Conservation (phyloP, 768 basidiomycete genomes). For the Pulveroboletus sp. region DNA sequence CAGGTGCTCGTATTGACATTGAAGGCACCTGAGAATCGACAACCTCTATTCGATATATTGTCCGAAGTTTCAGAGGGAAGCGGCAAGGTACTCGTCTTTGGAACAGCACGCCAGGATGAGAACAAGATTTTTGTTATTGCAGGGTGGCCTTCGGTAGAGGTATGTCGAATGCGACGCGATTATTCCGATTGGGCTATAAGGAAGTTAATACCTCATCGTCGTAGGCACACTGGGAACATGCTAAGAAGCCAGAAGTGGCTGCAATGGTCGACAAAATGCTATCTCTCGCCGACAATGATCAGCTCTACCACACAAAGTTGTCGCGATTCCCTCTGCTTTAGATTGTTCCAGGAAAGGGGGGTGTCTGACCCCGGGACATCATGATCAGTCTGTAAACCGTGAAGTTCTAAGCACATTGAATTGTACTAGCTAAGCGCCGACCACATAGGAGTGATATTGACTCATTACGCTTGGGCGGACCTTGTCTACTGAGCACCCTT, state of each 20-base stretch:
- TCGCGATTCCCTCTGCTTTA: background rate
- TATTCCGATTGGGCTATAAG: background rate
- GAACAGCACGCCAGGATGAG: conserved; percentile 16
- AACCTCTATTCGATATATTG: conserved; percentile 7
- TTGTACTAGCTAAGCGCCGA: too few relatives aligned
- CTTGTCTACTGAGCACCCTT: too few relatives aligned
- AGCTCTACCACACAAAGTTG: conserved; percentile 12
- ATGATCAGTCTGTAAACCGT: background rate
- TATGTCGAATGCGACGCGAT: conserved; percentile 1
- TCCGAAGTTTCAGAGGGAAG: conserved; percentile 9
- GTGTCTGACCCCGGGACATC: background rate
- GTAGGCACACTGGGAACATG: conserved; percentile 16
- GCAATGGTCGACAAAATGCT: conserved; percentile 5
- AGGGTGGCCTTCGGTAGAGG: conserved; percentile 25
- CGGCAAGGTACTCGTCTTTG: conserved; percentile 15
- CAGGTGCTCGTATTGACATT: conserved; percentile 14
- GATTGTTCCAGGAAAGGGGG: background rate
- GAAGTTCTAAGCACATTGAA: too few relatives aligned
- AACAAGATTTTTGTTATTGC: conserved; percentile 17
- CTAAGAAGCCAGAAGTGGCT: conserved; percentile 5
- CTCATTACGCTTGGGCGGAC: too few relatives aligned
- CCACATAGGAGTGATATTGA: too few relatives aligned
- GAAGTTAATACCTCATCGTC: background rate
- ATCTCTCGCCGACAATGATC: conserved; percentile 13
- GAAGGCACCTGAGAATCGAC: conserved; percentile 23